Evolutionary conservation across 768 basidiomycete species (phyloP), one percentile per base, ranked within the genome.

Genomic region (Suillus weaverae): DNA sequence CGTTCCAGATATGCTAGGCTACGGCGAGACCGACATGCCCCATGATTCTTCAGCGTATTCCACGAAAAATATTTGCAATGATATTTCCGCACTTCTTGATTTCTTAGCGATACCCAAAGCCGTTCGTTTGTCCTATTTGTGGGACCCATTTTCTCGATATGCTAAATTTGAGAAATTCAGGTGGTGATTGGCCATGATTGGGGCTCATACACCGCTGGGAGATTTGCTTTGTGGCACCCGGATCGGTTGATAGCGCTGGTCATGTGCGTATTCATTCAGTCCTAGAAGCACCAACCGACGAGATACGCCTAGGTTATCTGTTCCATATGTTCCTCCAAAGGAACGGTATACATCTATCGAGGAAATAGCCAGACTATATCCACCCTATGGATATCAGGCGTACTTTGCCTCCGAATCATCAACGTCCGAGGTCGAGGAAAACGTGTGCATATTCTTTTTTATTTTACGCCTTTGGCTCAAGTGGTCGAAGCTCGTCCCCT

Each of bases 171-270:
- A 59, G 38, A 41, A 30, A 16, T 14, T 0, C 63, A 82, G 89
- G 81, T 91, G 13, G 76, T 92, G 63, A 80, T 92, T 64, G 92
- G 90, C 0, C 92, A 94, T 69, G 92, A 94, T 70, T 94, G 92
- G 92, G 92, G 92, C 6, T 78, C 89, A 3, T 84, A 79, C 65
- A 84, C 80, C 14, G 89, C 82, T 2, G 83, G 81, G 50, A 81
- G 91, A 26, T 88, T 94, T 69, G 87, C 89, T 13, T 78, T 91
- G 30, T 92, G 89, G 88, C 76, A 91, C 71, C 90, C 92, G 0
- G 76, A 86, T 16, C 81, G 90, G 39, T 67, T 90, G 41, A 69
- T 81, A 6, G 87, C 86, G 0, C 77, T 93, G 22, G 80, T 83
- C 0, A 77, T 87, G 92, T 90, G 75, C 67, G 85, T 76, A n/a